These are phyloP conservation scores for Sporobolomyces roseus DNA, from an alignment of 768 basidiomycete species.

Conservation along the genomic window DNA sequence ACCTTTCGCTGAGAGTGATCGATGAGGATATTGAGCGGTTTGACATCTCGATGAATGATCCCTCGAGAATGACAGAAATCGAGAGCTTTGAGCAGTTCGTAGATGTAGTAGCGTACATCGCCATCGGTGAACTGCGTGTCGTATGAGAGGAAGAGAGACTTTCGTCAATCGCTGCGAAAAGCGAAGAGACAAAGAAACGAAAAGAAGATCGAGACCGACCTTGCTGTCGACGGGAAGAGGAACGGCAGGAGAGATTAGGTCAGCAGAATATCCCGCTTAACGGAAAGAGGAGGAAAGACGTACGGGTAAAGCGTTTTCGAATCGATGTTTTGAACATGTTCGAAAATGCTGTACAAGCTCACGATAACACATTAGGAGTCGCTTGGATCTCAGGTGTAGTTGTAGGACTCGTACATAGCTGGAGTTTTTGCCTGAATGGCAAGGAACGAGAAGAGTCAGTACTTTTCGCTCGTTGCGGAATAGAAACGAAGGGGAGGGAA, in stretches of 20 bases:
- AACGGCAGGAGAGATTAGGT: too few species aligned
- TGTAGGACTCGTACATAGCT: neutral
- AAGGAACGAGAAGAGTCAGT: too few species aligned
- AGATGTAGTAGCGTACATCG: slow-evolving; percentile 59
- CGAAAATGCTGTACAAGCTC: slow-evolving; percentile 75
- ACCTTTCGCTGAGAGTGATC: slow-evolving; percentile 36
- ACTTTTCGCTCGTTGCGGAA: too few species aligned
- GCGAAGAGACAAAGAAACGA: too few species aligned
- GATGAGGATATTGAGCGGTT: slow-evolving; percentile 42
- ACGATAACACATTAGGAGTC: neutral
- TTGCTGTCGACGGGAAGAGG: too few species aligned
- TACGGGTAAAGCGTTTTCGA: slow-evolving; percentile 88
- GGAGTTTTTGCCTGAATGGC: slow-evolving; percentile 65
- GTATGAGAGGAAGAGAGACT: neutral
- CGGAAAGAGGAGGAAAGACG: neutral
- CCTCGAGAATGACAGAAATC: slow-evolving; percentile 42
- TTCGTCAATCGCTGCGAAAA: neutral
- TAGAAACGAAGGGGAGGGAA: too few species aligned
- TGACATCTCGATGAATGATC: slow-evolving; percentile 44
- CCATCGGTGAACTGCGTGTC: slow-evolving; percentile 71
- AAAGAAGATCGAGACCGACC: too few species aligned
- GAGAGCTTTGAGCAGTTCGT: slow-evolving; percentile 42
- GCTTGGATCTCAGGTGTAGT: neutral
- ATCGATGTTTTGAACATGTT: slow-evolving; percentile 97
- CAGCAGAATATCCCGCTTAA: too few species aligned